phyloP scores from a whole-genome alignment of 805 yeast species.

The Zygotorulaspora chibaensis region DNA sequence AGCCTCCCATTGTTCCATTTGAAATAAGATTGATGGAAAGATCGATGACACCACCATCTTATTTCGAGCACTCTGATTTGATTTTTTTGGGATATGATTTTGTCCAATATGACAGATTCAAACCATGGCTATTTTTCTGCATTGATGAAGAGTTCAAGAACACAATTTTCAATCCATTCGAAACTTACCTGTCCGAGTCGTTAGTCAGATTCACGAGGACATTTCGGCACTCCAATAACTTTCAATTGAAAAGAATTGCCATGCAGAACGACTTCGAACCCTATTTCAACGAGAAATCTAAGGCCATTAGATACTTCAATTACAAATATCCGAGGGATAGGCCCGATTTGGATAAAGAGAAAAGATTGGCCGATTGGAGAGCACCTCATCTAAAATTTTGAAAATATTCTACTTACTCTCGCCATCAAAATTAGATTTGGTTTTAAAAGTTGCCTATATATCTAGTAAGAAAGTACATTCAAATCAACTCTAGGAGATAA shows the following conservation, averaged over 20 bases:
- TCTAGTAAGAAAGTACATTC: not conserved
- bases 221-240: constrained; percentile 4
- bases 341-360: constrained; percentile 9
- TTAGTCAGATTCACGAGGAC: constrained; percentile 10
- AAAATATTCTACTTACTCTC: not conserved
- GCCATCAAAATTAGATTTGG: too few relatives aligned
- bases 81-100: constrained; percentile 25
- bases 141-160: constrained; percentile 7
- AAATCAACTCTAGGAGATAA: constrained; percentile 39
- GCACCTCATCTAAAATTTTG: constrained; percentile 12
- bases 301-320: constrained; percentile 9
- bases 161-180: constrained; percentile 15
- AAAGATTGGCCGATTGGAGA: constrained; percentile 13
- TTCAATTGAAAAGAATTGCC: not conserved
- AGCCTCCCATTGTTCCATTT: constrained; percentile 16
- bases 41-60: constrained; percentile 23
- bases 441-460: not conserved
- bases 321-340: constrained; percentile 12
- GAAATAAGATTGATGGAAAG: constrained; percentile 20
- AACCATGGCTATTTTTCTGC: constrained; percentile 20
- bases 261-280: constrained; percentile 1
- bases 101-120: constrained; percentile 7
- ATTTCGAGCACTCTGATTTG: constrained; percentile 27
- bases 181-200: constrained; percentile 6
- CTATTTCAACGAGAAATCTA: constrained; percentile 6